Conservation (phyloP, 129 eudicot species). For the Dittrichia graveolens region DNA sequence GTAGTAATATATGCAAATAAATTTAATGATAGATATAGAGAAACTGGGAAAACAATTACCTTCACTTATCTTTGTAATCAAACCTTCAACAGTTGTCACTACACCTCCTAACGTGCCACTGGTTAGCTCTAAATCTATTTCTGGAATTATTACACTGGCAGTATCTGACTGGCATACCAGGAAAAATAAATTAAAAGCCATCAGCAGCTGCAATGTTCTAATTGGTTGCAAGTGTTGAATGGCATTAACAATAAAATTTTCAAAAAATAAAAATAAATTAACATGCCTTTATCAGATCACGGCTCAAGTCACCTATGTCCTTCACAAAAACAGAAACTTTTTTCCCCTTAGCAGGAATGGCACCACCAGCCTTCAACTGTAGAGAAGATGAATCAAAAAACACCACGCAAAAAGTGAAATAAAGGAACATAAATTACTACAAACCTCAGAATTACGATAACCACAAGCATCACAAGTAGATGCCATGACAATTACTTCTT, state of each 20-base stretch:
- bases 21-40: not conserved
- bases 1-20: not conserved
- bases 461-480: conserved; percentile 94
- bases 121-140: conserved; percentile 80
- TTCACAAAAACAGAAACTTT: conserved; percentile 57
- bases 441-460: conserved; percentile 94
- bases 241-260: conserved; percentile 9
- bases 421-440: not conserved
- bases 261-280: not conserved
- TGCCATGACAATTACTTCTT: conserved; percentile 97
- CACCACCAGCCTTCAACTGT: conserved; percentile 85
- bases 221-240: conserved; percentile 1
- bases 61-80: conserved; percentile 79
- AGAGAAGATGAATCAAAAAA: not conserved
- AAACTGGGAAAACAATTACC: conserved; percentile 46
- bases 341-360: conserved; percentile 70
- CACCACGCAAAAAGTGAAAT: not conserved
- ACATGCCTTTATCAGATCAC: conserved; percentile 82
- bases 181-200: not conserved
- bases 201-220: conserved; percentile 18
- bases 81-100: conserved; percentile 90
- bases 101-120: conserved; percentile 96
- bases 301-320: conserved; percentile 56
- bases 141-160: conserved; percentile 81
- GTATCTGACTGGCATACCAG: conserved; percentile 73